These are phyloP conservation scores for Trichoderma parareesei DNA, from an alignment of 495 filamentous ascomycete genomes.

Conservation along the genomic window DNA sequence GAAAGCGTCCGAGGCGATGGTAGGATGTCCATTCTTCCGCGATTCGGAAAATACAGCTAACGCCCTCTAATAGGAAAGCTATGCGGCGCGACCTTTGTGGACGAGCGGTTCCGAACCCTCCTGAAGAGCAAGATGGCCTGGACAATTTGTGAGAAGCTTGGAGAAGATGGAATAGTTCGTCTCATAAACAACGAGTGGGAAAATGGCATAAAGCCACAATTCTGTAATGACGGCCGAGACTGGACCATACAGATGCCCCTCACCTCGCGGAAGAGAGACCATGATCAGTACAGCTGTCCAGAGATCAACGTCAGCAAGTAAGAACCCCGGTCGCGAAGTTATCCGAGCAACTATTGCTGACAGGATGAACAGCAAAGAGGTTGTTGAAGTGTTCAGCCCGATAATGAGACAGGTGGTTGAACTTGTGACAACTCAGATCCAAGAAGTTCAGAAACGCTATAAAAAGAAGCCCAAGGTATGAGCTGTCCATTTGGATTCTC, in stretches of 20 bases:
- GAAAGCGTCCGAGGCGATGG: constrained; percentile 19
- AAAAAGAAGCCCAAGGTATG: constrained; percentile 5
- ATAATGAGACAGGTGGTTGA: neutral
- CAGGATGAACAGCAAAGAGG: neutral
- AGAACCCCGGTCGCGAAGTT: neutral
- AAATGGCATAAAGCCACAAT: constrained; percentile 16
- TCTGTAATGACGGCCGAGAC: constrained; percentile 5
- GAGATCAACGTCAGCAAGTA: neutral
- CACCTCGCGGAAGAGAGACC: neutral
- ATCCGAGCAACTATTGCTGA: neutral
- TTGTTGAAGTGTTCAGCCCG: neutral
- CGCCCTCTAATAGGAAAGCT: constrained; percentile 12
- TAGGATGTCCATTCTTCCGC: neutral
- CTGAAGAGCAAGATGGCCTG: constrained; percentile 12
- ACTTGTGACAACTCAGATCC: constrained; percentile 4
- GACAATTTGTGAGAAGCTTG: constrained; percentile 7
- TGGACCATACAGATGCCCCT: neutral
- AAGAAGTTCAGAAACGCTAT: neutral
- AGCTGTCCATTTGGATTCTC: neutral
- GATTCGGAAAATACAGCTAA: neutral
- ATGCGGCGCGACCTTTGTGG: constrained; percentile 18
- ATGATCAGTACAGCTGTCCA: neutral
- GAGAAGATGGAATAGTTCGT: neutral
- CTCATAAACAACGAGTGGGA: constrained; percentile 18
- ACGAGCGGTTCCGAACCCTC: constrained; percentile 16